Evolutionary conservation across 164 flowering plant species (phyloP).

Genomic region (Sextonia rubra): DNA sequence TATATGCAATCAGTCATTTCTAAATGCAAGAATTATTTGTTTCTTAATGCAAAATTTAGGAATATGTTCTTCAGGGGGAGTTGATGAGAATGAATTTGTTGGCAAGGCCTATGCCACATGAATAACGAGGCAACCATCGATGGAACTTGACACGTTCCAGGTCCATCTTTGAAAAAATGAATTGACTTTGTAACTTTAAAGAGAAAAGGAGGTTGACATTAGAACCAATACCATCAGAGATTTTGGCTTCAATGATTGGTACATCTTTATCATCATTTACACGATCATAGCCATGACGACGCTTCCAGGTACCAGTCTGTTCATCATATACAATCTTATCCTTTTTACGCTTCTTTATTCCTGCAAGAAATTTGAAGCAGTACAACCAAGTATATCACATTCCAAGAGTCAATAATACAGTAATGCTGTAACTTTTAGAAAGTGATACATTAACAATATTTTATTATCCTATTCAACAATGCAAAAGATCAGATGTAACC

Average conservation of each 20-base stretch:
- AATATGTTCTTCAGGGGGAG: too few relatives aligned
- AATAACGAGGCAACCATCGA: too few relatives aligned
- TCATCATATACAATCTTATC: constrained; percentile 49
- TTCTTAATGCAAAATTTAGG: too few relatives aligned
- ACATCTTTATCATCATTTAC: constrained; percentile 59
- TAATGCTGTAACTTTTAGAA: background rate
- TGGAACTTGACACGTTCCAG: too few relatives aligned
- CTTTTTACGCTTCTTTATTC: constrained; percentile 72
- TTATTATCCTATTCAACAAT: background rate
- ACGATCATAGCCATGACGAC: constrained; percentile 89
- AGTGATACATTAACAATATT: background rate
- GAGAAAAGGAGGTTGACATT: too few relatives aligned
- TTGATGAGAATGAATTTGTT: too few relatives aligned
- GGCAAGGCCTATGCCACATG: too few relatives aligned
- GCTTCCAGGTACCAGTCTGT: constrained; percentile 75
- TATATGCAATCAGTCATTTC: too few relatives aligned
- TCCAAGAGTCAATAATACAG: too few relatives aligned
- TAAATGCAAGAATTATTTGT: too few relatives aligned
- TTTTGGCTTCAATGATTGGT: constrained; percentile 33
- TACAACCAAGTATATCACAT: background rate
- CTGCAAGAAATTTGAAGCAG: constrained; percentile 27
- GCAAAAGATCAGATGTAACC: constrained; percentile 8
- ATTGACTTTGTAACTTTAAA: too few relatives aligned
- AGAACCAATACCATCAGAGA: constrained; percentile 33
- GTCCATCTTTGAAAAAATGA: too few relatives aligned